Evolutionary conservation across 768 basidiomycete species (phyloP).

Genomic region (Leccinum incarnatum): DNA sequence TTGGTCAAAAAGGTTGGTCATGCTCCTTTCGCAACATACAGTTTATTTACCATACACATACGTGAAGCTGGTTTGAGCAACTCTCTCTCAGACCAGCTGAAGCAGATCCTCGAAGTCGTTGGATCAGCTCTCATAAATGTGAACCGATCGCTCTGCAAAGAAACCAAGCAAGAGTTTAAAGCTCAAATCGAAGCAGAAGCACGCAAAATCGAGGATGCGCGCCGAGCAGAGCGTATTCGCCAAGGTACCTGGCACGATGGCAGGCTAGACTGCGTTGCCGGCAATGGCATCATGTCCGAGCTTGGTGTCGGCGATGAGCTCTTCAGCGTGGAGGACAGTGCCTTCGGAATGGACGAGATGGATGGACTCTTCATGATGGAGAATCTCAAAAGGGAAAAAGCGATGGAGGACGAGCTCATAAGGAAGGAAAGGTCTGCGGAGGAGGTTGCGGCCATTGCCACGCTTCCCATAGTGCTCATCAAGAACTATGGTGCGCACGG

Average conservation of each 20-base stretch:
- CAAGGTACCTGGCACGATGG: slow-evolving; percentile 84
- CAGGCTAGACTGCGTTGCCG: slow-evolving; percentile 78
- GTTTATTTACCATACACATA: background rate
- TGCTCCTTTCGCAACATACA: background rate
- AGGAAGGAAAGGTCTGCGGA: slow-evolving; percentile 34
- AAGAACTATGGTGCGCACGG: slow-evolving; percentile 68
- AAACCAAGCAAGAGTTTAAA: slow-evolving; percentile 40
- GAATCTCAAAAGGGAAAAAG: slow-evolving; percentile 25
- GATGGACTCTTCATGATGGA: slow-evolving; percentile 12
- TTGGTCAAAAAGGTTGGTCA: slow-evolving; percentile 82
- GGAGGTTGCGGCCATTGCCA: slow-evolving; percentile 51
- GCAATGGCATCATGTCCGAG: slow-evolving; percentile 84
- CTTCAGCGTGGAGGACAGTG: slow-evolving; percentile 38
- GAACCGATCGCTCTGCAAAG: slow-evolving; percentile 45
- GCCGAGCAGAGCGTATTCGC: slow-evolving; percentile 46
- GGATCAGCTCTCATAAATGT: slow-evolving; percentile 68
- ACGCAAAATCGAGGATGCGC: slow-evolving; percentile 36
- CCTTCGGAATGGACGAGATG: slow-evolving; percentile 13
- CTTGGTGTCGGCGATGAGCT: slow-evolving; percentile 79
- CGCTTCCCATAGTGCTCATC: slow-evolving; percentile 85
- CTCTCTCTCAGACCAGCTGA: slow-evolving; percentile 78
- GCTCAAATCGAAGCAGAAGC: slow-evolving; percentile 37
- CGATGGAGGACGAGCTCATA: slow-evolving; percentile 31
- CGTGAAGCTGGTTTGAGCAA: slow-evolving; percentile 74
- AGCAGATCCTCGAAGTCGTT: slow-evolving; percentile 79